Percentiles rank a stretch among this genome's conserved stretches.
Evolutionary conservation across 2,329 filamentous ascomycete species (phyloP).

Genomic region (Ophiognomonia clavigignenti-juglandacearum): DNA sequence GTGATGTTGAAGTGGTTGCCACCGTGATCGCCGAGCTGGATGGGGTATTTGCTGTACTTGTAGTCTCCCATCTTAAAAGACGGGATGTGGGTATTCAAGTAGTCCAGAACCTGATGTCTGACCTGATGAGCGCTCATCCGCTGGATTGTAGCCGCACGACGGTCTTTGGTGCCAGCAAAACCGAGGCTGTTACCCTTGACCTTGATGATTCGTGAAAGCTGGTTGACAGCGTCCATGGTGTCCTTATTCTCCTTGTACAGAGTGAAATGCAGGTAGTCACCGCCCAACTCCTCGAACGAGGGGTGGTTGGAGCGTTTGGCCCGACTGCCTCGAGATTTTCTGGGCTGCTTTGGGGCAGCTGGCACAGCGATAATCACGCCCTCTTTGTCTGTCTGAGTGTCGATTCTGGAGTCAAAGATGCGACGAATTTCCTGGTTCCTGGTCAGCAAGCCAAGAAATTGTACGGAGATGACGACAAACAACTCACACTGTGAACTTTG

Average conservation of each 20-base stretch:
- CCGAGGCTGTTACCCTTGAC: conserved; percentile 70
- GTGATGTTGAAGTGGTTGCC: conserved; percentile 95
- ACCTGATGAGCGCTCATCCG: conserved; percentile 61
- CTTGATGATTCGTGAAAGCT: conserved; percentile 69
- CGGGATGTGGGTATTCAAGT: conserved; percentile 58
- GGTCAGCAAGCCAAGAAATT: not conserved
- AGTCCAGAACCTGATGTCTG: conserved; percentile 55
- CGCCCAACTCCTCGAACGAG: conserved; percentile 33
- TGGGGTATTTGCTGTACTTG: conserved; percentile 63
- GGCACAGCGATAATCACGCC: conserved; percentile 64
- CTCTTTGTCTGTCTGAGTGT: conserved; percentile 60
- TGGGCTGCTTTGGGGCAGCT: conserved; percentile 41
- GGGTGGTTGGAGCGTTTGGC: conserved; percentile 10
- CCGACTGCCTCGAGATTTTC: conserved; percentile 28
- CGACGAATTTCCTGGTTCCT: conserved; percentile 58
- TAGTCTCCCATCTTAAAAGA: conserved; percentile 74
- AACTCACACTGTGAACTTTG: conserved; percentile 42
- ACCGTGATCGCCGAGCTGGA: conserved; percentile 76
- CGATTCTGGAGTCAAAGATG: conserved; percentile 73
- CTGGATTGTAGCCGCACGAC: conserved; percentile 81
- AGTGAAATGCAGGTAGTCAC: conserved; percentile 83
- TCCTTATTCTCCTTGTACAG: conserved; percentile 97
- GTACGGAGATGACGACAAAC: not conserved
- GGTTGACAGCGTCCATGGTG: conserved; percentile 84
- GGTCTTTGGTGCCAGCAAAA: conserved; percentile 83